Evolutionary conservation across 768 basidiomycete species (phyloP).

Genomic region (Kwoniella mangroviensis): DNA sequence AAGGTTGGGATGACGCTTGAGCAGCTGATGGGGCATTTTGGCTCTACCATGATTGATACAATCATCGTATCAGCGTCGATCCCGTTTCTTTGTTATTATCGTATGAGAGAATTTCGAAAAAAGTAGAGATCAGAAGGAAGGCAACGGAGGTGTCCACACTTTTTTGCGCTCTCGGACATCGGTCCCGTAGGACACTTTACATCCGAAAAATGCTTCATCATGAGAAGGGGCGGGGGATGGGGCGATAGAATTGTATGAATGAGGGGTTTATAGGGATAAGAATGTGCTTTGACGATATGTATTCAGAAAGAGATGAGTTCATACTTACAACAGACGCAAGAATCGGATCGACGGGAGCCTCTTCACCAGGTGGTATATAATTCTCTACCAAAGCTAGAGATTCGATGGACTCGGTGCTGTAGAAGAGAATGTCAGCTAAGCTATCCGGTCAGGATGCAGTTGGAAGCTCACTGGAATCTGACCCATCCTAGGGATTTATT

Average conservation of each 20-base stretch:
- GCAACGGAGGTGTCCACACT: slow-evolving; percentile 58
- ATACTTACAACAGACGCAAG: slow-evolving; percentile 51
- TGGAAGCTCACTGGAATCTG: slow-evolving; percentile 45
- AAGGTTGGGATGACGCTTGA: slow-evolving; percentile 15
- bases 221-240: slow-evolving; percentile 16
- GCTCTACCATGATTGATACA: slow-evolving; percentile 13
- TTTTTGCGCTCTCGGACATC: slow-evolving; percentile 57
- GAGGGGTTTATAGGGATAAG: not conserved
- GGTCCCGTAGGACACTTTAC: slow-evolving; percentile 50
- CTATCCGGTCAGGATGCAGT: not conserved
- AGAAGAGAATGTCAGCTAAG: slow-evolving; percentile 21
- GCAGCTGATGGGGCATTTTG: slow-evolving; percentile 22
- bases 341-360: slow-evolving; percentile 43
- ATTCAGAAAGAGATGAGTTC: not conserved
- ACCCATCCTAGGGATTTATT: slow-evolving; percentile 49
- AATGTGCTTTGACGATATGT: not conserved
- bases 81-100: not conserved
- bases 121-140: slow-evolving; percentile 53
- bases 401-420: slow-evolving; percentile 53
- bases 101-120: slow-evolving; percentile 5
- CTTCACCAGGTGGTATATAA: slow-evolving; percentile 46
- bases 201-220: slow-evolving; percentile 58
- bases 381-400: slow-evolving; percentile 48
- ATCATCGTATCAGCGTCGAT: slow-evolving; percentile 17
- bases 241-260: not conserved